phyloP scores from a whole-genome alignment of 441 rosid genomes.

The Kokia cookei region DNA sequence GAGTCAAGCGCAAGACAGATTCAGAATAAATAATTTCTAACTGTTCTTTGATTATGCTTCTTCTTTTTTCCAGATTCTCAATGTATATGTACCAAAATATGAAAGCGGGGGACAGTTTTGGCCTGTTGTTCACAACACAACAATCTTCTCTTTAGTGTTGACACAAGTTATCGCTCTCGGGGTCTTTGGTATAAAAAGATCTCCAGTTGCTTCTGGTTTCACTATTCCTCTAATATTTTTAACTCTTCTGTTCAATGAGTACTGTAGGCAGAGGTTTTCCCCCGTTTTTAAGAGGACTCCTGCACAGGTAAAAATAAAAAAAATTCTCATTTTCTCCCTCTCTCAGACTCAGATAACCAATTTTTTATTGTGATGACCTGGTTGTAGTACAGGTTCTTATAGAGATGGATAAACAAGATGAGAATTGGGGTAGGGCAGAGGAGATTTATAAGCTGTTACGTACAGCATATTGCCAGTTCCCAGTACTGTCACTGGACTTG shows the following conservation, averaged over 20 bases:
- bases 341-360: background rate
- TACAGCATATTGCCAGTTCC: conserved; percentile 68
- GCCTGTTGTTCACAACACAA: conserved; percentile 84
- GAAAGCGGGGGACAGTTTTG: conserved; percentile 85
- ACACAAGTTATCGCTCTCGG: conserved; percentile 84
- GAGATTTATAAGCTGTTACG: conserved; percentile 43
- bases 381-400: conserved; percentile 49
- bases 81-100: conserved; percentile 65
- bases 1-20: background rate
- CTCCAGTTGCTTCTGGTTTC: conserved; percentile 78
- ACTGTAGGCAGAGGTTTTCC: conserved; percentile 71
- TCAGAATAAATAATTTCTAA: background rate
- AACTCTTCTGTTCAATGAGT: conserved; percentile 78
- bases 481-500: conserved; percentile 18
- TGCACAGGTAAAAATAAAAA: conserved; percentile 47
- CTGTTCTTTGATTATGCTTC: background rate
- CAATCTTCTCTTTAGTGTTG: conserved; percentile 78
- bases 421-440: conserved; percentile 44
- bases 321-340: background rate
- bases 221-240: conserved; percentile 70
- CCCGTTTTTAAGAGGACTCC: conserved; percentile 61
- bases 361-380: conserved; percentile 12
- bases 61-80: conserved; percentile 52
- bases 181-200: conserved; percentile 72
- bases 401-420: conserved; percentile 78